Evolutionary conservation across 495 filamentous ascomycete species (phyloP).

Genomic region (Podospora appendiculata): DNA sequence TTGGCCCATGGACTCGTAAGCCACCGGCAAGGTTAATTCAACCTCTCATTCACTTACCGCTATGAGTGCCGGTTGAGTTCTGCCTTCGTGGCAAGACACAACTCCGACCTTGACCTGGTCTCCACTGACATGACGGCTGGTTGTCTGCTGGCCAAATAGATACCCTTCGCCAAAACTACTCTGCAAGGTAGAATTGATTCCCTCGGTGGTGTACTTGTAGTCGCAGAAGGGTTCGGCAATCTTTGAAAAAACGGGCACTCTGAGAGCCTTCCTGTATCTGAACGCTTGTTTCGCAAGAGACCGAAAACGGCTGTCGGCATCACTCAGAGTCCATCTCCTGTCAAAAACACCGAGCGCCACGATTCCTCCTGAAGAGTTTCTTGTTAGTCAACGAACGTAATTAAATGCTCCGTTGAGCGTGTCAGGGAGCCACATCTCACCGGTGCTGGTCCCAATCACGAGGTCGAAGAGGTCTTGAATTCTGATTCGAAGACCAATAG

Average conservation of each 20-base stretch:
- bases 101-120: constrained; percentile 29
- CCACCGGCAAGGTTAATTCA: too few relatives aligned
- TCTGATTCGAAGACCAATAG: constrained; percentile 16
- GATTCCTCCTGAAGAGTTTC: constrained; percentile 31
- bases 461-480: constrained; percentile 39
- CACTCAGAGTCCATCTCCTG: constrained; percentile 27
- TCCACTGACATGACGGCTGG: not conserved
- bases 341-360: constrained; percentile 37
- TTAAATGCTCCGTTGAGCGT: too few relatives aligned
- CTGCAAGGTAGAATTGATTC: constrained; percentile 21
- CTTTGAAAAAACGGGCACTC: constrained; percentile 20
- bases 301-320: constrained; percentile 27
- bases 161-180: constrained; percentile 20
- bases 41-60: not conserved
- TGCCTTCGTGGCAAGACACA: constrained; percentile 7
- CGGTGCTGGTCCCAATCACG: constrained; percentile 38
- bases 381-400: too few relatives aligned
- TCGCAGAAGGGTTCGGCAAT: constrained; percentile 16
- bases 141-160: constrained; percentile 26
- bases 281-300: constrained; percentile 29
- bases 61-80: constrained; percentile 2
- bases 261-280: constrained; percentile 18
- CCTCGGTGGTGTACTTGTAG: constrained; percentile 27
- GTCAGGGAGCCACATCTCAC: not conserved
- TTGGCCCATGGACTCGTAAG: too few relatives aligned